Percentiles rank a stretch among this genome's conserved stretches.
These are phyloP conservation scores for Neostapfia colusana DNA, from an alignment of 176 grass and related monocot species.

Conservation along the genomic window DNA sequence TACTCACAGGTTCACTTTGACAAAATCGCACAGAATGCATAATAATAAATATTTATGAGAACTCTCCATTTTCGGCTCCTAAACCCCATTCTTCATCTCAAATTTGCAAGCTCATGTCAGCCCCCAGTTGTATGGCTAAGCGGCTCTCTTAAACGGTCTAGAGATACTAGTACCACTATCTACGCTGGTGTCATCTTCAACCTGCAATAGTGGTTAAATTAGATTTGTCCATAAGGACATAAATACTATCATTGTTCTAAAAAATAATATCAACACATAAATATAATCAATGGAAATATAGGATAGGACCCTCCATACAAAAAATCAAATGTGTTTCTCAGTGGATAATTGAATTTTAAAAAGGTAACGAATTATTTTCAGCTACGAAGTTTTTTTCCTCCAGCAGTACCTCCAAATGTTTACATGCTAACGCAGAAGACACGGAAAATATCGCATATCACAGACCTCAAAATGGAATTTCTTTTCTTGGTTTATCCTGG, in stretches of 20 bases:
- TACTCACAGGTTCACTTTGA: conserved; percentile 27
- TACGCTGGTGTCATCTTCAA: conserved; percentile 54
- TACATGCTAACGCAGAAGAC: not conserved
- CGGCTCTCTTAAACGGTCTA: conserved; percentile 59
- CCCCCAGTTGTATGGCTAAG: conserved; percentile 30
- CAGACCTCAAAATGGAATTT: no score
- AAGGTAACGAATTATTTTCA: not conserved
- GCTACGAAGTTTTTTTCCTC: conserved; percentile 3
- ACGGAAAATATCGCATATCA: not conserved
- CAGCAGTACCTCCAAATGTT: not conserved
- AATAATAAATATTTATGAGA: not conserved
- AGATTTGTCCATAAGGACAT: conserved; percentile 4
- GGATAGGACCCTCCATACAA: not conserved
- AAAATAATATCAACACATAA: not conserved
- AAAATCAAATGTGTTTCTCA: not conserved
- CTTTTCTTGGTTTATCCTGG: no score
- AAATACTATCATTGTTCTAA: not conserved
- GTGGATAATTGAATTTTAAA: not conserved
- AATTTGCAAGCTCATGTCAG: not conserved
- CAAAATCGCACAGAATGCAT: conserved; percentile 15
- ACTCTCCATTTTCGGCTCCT: conserved; percentile 17
- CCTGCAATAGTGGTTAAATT: conserved; percentile 44
- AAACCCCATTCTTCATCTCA: not conserved
- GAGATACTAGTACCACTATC: conserved; percentile 51
- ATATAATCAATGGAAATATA: not conserved